Conservation (phyloP, 108 stramenopile species). For the Fistulifera pelliculosa region DNA sequence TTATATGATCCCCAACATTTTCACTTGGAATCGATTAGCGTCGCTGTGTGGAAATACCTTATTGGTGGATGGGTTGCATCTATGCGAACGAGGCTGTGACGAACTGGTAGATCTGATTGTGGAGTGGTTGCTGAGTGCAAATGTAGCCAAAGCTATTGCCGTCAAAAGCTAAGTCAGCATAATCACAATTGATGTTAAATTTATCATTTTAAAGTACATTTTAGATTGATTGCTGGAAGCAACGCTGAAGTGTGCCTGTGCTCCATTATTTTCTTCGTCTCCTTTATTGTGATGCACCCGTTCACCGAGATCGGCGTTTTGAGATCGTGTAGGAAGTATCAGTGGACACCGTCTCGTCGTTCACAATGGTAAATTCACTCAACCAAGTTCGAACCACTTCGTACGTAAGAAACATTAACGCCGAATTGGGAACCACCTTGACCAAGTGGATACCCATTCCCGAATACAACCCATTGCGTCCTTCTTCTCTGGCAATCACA, state of each 20-base stretch:
- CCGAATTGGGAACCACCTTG: constrained; percentile 91
- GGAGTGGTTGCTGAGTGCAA: constrained; percentile 8
- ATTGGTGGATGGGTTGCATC: constrained; percentile 8
- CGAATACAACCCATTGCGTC: constrained; percentile 64
- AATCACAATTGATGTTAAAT: too few relatives aligned
- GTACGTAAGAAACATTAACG: constrained; percentile 87
- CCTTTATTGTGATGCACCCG: too few relatives aligned
- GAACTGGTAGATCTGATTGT: constrained; percentile 6
- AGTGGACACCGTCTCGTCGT: neutral
- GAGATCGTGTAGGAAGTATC: too few relatives aligned
- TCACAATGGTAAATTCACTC: constrained; percentile 42
- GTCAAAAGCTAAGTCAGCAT: constrained; percentile 7
- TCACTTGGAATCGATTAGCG: constrained; percentile 8
- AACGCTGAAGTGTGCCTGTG: too few relatives aligned
- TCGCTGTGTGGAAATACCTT: neutral
- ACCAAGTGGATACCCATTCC: constrained; percentile 90
- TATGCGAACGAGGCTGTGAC: constrained; percentile 7
- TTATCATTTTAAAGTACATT: too few relatives aligned
- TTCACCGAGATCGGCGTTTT: too few relatives aligned
- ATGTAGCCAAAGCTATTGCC: constrained; percentile 15
- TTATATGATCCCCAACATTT: neutral
- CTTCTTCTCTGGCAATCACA: constrained; percentile 86
- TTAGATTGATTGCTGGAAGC: too few relatives aligned
- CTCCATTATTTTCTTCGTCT: too few relatives aligned
- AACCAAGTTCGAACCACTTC: constrained; percentile 69